Conservation (phyloP, 164 flowering plant genomes). For the Chloranthus sessilifolius region DNA sequence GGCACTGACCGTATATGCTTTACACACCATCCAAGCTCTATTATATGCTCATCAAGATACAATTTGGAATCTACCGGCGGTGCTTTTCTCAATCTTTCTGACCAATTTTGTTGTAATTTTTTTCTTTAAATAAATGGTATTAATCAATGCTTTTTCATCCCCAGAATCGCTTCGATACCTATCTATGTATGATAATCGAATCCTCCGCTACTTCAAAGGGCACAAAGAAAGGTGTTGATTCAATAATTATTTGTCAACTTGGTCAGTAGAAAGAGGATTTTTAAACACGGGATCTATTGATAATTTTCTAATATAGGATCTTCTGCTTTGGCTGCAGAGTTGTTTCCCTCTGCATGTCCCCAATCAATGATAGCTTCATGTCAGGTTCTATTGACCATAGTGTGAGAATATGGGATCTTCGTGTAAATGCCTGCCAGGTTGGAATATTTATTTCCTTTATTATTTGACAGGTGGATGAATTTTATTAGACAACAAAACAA, state of each 20-base stretch:
- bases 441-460: constrained; percentile 15
- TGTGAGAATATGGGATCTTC: constrained; percentile 97
- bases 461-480: too few relatives aligned
- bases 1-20: constrained; percentile 92
- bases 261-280: background rate
- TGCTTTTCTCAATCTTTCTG: constrained; percentile 22
- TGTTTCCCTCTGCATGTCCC: constrained; percentile 97
- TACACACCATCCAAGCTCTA: constrained; percentile 95
- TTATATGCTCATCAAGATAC: constrained; percentile 85
- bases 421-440: constrained; percentile 99
- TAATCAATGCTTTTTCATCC: constrained; percentile 10
- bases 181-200: constrained; percentile 93
- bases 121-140: constrained; percentile 2
- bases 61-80: constrained; percentile 71
- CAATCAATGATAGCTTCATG: constrained; percentile 97
- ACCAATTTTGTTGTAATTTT: background rate
- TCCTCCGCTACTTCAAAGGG: constrained; percentile 97
- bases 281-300: background rate
- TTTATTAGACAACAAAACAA: too few relatives aligned
- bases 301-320: constrained; percentile 7
- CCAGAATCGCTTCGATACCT: constrained; percentile 88
- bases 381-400: constrained; percentile 95
- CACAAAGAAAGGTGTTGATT: constrained; percentile 78
- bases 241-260: background rate
- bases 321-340: constrained; percentile 39